A percentile compares a stretch with the other conserved stretches of the same genome.
phyloP scores from a whole-genome alignment of 768 basidiomycete genomes.

The Royoungia palumana region DNA sequence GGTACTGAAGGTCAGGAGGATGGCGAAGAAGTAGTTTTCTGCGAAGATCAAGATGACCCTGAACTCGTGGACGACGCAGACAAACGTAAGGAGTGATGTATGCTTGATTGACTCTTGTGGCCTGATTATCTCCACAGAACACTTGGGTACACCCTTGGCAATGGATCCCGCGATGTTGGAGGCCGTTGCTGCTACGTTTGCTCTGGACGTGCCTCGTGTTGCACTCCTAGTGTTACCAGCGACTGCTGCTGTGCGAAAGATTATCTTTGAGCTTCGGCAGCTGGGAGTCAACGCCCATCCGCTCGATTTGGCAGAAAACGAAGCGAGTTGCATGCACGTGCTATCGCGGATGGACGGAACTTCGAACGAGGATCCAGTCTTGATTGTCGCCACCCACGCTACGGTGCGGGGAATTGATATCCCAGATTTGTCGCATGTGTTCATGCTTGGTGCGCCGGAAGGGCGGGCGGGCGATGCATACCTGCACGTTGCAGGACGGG shows the following conservation, averaged over 20 bases:
- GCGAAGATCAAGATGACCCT: conserved; percentile 20
- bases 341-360: conserved; percentile 31
- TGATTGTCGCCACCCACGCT: conserved; percentile 68
- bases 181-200: conserved; percentile 66
- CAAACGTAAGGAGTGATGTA: conserved; percentile 14
- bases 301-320: conserved; percentile 49
- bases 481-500: conserved; percentile 68
- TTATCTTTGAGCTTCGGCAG: conserved; percentile 58
- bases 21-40: conserved; percentile 21
- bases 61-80: conserved; percentile 19
- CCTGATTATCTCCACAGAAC: conserved; percentile 36
- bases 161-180: conserved; percentile 59
- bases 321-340: conserved; percentile 43
- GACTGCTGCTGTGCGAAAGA: conserved; percentile 55
- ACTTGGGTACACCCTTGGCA: conserved; percentile 44
- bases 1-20: background rate
- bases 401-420: conserved; percentile 73
- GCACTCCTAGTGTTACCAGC: conserved; percentile 70
- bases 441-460: conserved; percentile 62
- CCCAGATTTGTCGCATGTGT: conserved; percentile 69
- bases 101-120: background rate
- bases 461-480: conserved; percentile 56
- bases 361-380: conserved; percentile 48
- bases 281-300: conserved; percentile 66
- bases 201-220: conserved; percentile 64